Evolutionary conservation across 495 filamentous ascomycete species (phyloP).

Genomic region (Tuber indicum): DNA sequence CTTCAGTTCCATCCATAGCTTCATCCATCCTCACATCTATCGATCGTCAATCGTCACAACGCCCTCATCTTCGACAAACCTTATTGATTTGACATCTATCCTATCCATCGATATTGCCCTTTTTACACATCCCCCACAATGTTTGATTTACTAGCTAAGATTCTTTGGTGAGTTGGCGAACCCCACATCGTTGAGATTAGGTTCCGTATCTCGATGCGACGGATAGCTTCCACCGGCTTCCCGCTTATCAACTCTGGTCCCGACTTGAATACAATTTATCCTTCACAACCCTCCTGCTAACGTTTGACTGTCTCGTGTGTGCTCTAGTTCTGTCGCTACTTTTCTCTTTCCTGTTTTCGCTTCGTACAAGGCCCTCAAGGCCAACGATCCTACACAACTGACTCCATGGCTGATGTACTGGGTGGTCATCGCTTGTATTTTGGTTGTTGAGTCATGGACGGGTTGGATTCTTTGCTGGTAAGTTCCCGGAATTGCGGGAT

Average conservation of each 20-base stretch:
- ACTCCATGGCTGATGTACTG: conserved; percentile 99
- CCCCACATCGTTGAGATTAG: conserved; percentile 11
- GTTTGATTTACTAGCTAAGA: conserved; percentile 74
- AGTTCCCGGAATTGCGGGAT: conserved; percentile 8
- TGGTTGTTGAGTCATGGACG: conserved; percentile 79
- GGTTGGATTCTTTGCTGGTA: conserved; percentile 80
- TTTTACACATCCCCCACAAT: conserved; percentile 47
- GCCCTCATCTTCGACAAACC: conserved; percentile 7
- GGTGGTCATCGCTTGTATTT: conserved; percentile 77
- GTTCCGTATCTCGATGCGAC: neutral
- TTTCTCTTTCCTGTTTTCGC: conserved; percentile 95
- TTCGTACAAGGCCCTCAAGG: conserved; percentile 95
- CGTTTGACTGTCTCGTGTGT: conserved; percentile 6
- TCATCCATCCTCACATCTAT: conserved; percentile 16
- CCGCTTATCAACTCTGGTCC: neutral
- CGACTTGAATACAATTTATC: conserved; percentile 3
- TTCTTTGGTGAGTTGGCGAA: conserved; percentile 61
- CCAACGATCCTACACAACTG: conserved; percentile 79
- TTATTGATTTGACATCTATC: conserved; percentile 18
- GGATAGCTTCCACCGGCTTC: conserved; percentile 4
- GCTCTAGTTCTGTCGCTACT: conserved; percentile 68
- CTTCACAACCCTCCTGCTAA: conserved; percentile 25
- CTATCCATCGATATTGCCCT: conserved; percentile 5
- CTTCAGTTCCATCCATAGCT: conserved; percentile 22
- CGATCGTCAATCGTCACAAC: conserved; percentile 7